These are phyloP conservation scores for Eucalyptus cloeziana DNA, from an alignment of 345 rosid genomes.

Conservation along the genomic window DNA sequence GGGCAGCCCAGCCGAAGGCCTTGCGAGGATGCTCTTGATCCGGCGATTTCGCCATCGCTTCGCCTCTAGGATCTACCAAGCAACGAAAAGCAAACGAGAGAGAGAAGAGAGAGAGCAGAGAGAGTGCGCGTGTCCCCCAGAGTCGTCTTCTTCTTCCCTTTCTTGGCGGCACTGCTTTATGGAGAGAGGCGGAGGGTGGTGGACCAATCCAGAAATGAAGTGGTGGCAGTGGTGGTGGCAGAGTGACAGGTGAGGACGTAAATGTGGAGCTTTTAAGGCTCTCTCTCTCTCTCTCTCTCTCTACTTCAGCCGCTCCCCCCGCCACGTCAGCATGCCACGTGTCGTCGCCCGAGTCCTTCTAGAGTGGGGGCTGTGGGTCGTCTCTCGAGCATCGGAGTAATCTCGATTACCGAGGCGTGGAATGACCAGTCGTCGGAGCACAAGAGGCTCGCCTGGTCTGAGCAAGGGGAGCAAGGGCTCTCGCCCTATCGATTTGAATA, in stretches of 20 bases:
- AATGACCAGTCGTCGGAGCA: not conserved
- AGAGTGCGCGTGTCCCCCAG: not conserved
- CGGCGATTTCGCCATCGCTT: conserved; percentile 46
- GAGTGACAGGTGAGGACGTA: not conserved
- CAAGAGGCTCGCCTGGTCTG: not conserved
- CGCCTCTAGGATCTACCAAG: not conserved
- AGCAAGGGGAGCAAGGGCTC: not conserved
- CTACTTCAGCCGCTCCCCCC: too few species aligned
- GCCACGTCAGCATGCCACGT: not conserved
- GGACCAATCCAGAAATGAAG: not conserved
- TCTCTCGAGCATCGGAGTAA: not conserved
- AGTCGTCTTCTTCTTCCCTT: not conserved
- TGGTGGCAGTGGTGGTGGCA: not conserved
- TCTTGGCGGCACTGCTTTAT: not conserved
- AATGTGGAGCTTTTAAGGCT: not conserved
- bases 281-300: not conserved
- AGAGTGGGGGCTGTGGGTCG: not conserved
- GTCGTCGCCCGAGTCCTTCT: not conserved
- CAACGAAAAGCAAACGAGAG: not conserved
- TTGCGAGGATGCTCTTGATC: conserved; percentile 57
- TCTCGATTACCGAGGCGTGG: not conserved
- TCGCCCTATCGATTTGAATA: too few species aligned
- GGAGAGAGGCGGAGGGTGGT: not conserved
- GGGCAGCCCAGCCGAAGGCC: conserved; percentile 81
- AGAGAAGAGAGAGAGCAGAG: not conserved